Conservation (phyloP, 306 rosid species). For the Betula pendula region DNA sequence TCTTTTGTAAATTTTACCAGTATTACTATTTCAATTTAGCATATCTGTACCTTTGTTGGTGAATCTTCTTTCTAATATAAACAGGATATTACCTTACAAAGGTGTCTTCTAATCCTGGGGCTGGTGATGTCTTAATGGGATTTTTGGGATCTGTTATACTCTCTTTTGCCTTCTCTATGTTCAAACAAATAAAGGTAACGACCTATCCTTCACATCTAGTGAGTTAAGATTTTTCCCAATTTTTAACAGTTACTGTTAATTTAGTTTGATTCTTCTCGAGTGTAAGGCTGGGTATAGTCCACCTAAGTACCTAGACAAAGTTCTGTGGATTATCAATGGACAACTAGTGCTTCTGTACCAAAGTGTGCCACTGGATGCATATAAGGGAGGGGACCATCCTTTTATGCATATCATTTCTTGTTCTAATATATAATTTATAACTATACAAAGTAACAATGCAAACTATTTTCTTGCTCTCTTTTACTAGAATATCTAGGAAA, state of each 20-base stretch:
- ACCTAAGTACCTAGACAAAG: neutral
- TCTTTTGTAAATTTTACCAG: neutral
- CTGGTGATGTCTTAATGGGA: constrained; percentile 94
- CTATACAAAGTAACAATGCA: neutral
- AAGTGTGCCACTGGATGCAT: neutral
- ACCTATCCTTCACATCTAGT: constrained; percentile 14
- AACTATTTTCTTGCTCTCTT: neutral
- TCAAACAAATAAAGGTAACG: constrained; percentile 88
- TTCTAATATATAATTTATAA: neutral
- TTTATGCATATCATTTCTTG: neutral
- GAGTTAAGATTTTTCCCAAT: neutral
- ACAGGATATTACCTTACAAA: constrained; percentile 84
- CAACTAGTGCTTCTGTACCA: neutral
- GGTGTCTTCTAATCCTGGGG: constrained; percentile 81
- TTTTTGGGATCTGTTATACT: constrained; percentile 96
- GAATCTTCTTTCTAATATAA: constrained; percentile 24
- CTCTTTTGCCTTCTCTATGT: constrained; percentile 97
- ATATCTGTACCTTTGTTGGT: constrained; percentile 4
- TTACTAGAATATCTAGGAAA: neutral
- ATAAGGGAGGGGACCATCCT: neutral
- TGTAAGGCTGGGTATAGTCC: neutral
- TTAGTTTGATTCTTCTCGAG: neutral
- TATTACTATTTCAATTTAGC: neutral
- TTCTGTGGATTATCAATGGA: neutral
- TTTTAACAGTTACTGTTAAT: neutral